Conservation (phyloP, 78 protist species). For the Dictyostelium purpureum region DNA sequence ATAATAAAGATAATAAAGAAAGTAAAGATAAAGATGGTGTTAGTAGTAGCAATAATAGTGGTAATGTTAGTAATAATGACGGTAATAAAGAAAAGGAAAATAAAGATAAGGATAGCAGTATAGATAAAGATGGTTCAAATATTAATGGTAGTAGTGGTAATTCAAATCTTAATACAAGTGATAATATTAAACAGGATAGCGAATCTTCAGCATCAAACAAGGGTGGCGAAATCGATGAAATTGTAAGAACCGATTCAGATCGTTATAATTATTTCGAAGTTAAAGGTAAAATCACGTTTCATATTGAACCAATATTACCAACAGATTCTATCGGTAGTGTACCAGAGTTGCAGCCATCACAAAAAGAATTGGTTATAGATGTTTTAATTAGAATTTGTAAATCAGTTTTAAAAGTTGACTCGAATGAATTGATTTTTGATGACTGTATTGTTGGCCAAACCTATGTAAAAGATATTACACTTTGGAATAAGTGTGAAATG, state of each 20-base stretch:
- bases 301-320: background rate
- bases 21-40: background rate
- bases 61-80: background rate
- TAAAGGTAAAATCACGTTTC: slow-evolving; percentile 60
- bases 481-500: slow-evolving; percentile 88
- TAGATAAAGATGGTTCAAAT: background rate
- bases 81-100: background rate
- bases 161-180: no score
- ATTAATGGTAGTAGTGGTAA: no score
- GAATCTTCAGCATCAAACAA: no score
- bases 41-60: background rate
- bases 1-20: background rate
- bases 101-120: background rate
- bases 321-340: background rate
- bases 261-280: slow-evolving; percentile 43
- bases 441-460: slow-evolving; percentile 72
- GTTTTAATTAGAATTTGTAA: slow-evolving; percentile 33
- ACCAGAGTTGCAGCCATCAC: background rate
- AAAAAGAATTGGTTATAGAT: slow-evolving; percentile 32
- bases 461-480: slow-evolving; percentile 80
- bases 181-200: no score
- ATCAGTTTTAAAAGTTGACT: slow-evolving; percentile 53
- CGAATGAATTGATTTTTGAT: slow-evolving; percentile 75
- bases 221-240: background rate
- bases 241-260: background rate